Evolutionary conservation across 2,329 filamentous ascomycete species (phyloP).

Genomic region (Akanthomyces muscarius): DNA sequence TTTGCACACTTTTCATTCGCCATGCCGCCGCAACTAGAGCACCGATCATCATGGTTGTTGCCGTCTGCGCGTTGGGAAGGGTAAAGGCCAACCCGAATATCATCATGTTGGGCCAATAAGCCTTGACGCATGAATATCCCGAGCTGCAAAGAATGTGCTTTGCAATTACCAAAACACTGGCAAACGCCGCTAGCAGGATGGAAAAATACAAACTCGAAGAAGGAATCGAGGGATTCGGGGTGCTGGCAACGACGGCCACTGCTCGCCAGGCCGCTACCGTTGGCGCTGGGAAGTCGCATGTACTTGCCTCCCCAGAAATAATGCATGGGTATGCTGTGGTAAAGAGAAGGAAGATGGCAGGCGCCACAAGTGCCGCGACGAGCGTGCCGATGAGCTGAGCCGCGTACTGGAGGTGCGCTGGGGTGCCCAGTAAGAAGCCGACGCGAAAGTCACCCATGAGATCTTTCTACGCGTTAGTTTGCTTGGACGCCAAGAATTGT

Average conservation of each 20-base stretch:
- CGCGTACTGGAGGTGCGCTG: slow-evolving; percentile 12
- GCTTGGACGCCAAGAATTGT: too few relatives aligned
- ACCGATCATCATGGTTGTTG: slow-evolving; percentile 16
- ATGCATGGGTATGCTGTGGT: slow-evolving; percentile 17
- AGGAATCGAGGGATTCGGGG: slow-evolving; percentile 11
- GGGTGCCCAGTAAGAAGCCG: slow-evolving; percentile 14
- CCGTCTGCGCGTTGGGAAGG: slow-evolving; percentile 15
- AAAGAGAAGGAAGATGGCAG: slow-evolving; percentile 14
- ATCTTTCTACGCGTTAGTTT: neutral
- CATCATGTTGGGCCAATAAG: slow-evolving; percentile 17
- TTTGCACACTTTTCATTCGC: neutral
- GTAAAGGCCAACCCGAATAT: slow-evolving; percentile 16
- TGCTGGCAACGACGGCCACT: slow-evolving; percentile 14
- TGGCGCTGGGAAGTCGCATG: slow-evolving; percentile 15
- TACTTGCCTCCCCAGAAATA: neutral
- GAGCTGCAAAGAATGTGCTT: neutral
- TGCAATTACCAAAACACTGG: neutral
- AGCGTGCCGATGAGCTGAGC: slow-evolving; percentile 15
- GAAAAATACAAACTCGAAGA: slow-evolving; percentile 9
- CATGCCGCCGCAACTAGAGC: slow-evolving; percentile 5
- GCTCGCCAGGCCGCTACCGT: slow-evolving; percentile 14
- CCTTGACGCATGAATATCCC: neutral
- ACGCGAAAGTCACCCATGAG: slow-evolving; percentile 17
- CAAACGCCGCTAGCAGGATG: neutral
- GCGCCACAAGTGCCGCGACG: slow-evolving; percentile 15